These are phyloP conservation scores for Agrocybe pediades DNA, from an alignment of 768 basidiomycete genomes.

Conservation along the genomic window DNA sequence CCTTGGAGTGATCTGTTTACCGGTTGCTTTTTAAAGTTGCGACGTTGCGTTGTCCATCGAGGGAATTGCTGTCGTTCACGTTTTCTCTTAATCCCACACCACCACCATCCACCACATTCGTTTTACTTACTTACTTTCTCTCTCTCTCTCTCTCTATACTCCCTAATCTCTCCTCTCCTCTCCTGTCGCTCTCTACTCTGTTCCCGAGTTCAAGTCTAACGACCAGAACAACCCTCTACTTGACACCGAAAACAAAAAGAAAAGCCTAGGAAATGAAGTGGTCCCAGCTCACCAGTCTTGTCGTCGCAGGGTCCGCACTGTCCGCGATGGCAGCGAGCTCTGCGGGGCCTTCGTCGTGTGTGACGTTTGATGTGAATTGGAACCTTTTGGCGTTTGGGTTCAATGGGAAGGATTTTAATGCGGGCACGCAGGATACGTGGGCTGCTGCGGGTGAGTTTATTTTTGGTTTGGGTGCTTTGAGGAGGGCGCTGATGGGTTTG, in stretches of 20 bases:
- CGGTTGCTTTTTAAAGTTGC: not conserved
- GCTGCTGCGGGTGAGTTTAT: constrained; percentile 30
- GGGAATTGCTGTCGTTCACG: no score
- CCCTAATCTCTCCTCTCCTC: constrained; percentile 6
- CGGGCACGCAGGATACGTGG: constrained; percentile 76
- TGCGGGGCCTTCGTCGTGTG: constrained; percentile 46
- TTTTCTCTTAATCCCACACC: not conserved
- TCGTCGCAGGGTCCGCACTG: constrained; percentile 15
- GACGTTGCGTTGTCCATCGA: no score
- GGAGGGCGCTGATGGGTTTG: constrained; percentile 6
- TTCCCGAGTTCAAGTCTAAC: not conserved
- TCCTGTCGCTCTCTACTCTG: not conserved
- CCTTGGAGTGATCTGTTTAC: not conserved
- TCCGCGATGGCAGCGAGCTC: constrained; percentile 17
- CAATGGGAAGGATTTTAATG: constrained; percentile 81
- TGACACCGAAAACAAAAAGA: no score
- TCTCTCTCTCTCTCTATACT: not conserved
- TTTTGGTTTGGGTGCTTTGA: constrained; percentile 36
- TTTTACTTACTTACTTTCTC: not conserved
- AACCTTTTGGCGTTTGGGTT: constrained; percentile 88
- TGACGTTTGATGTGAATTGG: constrained; percentile 79
- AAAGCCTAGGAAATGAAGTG: no score
- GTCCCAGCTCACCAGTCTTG: constrained; percentile 20
- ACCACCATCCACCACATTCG: constrained; percentile 1
- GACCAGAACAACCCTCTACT: not conserved